These are phyloP conservation scores for Imleria badia DNA, from an alignment of 768 basidiomycete genomes.

Conservation along the genomic window DNA sequence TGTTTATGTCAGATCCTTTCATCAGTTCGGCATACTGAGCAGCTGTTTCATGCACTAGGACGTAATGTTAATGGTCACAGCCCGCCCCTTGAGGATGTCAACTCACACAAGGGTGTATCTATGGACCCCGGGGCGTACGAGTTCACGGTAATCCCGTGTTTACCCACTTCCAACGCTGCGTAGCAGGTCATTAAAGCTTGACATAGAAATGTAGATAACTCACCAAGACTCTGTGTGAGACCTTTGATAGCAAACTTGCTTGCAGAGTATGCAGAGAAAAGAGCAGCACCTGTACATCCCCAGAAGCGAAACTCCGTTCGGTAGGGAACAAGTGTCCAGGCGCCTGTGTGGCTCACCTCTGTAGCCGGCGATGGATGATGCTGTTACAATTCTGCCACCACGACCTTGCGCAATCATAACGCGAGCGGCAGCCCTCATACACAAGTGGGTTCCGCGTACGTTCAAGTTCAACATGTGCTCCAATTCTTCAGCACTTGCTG, in stretches of 20 bases:
- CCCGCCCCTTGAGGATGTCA: no score
- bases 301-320: no score
- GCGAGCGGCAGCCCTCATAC: constrained; percentile 41
- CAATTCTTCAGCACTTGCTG: constrained; percentile 21
- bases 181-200: neutral
- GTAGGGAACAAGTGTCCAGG: neutral
- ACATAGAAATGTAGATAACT: neutral
- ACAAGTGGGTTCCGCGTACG: constrained; percentile 37
- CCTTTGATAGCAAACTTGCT: constrained; percentile 41
- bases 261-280: constrained; percentile 26
- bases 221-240: constrained; percentile 29
- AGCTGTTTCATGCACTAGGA: no score
- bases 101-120: constrained; percentile 9
- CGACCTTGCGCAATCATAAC: constrained; percentile 45
- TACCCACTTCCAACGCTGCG: constrained; percentile 8
- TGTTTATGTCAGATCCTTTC: neutral
- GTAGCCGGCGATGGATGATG: neutral
- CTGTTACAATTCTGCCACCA: constrained; percentile 42
- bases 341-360: neutral
- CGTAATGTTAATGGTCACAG: no score
- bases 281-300: constrained; percentile 18
- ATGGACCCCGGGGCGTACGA: constrained; percentile 19
- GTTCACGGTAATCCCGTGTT: constrained; percentile 26
- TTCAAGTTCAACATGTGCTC: constrained; percentile 36
- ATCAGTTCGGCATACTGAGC: no score